Percentiles rank a stretch among this genome's conserved stretches.
phyloP scores from a whole-genome alignment of 2,329 filamentous ascomycete genomes.

The Nothophoma quercina region DNA sequence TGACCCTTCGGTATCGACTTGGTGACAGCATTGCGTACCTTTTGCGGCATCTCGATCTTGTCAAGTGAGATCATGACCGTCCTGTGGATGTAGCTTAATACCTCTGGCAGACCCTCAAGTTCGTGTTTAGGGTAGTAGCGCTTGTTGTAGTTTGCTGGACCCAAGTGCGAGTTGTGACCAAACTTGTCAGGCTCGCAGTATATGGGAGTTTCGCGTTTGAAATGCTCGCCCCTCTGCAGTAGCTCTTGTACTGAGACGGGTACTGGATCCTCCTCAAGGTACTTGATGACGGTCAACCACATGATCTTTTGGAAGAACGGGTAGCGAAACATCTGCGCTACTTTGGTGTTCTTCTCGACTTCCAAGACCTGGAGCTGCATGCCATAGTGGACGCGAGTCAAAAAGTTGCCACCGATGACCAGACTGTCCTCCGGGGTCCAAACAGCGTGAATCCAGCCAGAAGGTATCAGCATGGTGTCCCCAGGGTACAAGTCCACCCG shows the following conservation, averaged over 20 bases:
- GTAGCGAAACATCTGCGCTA: constrained; percentile 70
- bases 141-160: constrained; percentile 63
- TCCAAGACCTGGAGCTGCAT: constrained; percentile 72
- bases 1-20: constrained; percentile 69
- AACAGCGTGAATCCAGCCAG: constrained; percentile 75
- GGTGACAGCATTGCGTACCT: constrained; percentile 66
- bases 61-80: constrained; percentile 69
- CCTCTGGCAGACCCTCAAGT: constrained; percentile 65
- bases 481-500: constrained; percentile 70
- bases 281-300: constrained; percentile 72
- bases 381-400: constrained; percentile 69
- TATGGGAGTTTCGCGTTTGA: constrained; percentile 62
- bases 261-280: constrained; percentile 70
- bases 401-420: constrained; percentile 75
- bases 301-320: constrained; percentile 74
- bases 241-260: constrained; percentile 63
- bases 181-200: constrained; percentile 67
- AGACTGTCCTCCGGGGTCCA: constrained; percentile 75
- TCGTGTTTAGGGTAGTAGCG: constrained; percentile 70
- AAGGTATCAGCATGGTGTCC: constrained; percentile 75
- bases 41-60: constrained; percentile 67
- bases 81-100: constrained; percentile 68
- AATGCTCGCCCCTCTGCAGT: constrained; percentile 64
- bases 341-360: constrained; percentile 72
- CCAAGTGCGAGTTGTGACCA: constrained; percentile 59